Evolutionary conservation across 805 yeast species (phyloP), one percentile per base, ranked within the genome.

Genomic region (Cyberlindnera meyerae): DNA sequence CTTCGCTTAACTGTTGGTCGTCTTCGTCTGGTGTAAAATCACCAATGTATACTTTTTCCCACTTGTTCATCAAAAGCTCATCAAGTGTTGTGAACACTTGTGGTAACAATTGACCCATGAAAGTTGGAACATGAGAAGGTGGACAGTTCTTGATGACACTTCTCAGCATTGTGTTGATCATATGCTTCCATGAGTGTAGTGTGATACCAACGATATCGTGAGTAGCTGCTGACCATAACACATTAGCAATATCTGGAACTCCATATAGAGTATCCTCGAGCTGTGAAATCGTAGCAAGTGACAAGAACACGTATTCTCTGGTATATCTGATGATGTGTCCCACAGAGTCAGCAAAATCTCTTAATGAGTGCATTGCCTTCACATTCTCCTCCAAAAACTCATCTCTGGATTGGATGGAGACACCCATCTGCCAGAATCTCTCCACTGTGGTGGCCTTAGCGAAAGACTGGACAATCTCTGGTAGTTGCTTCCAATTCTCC

Each of bases 361-460:
- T 73, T 40, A 93, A 64, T 0, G 98, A 89, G 45, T 83, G 82
- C 68, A 93, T 86, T 0, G 98, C 97, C 55, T 83, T 87, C 40
- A 86, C 95, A 52, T 80, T 88, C 55, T 93, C 97, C 55, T 85
- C 95, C 45, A 93, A 81, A 49, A 93, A 94, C 24, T 93, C 88
- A 56, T 93, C 97, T 52, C 86, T 82, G 3, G 95, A 79, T 61
- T 93, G 95, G 40, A 85, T 83, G 1, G 96, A 85, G 16, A 95
- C 94, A 13, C 98, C 98, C 43, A 88, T 95, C 55, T 94, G 97
- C 99, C 99, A 93, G 58, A 93, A 93, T 52, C 97, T 70, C 63
- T 93, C 99, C 56, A 81, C 78, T 33, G 94, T 82, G 42, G 94
- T 82, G 51, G 86, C 82, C 46, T 75, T 74, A n/a, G 90, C 96